A percentile compares a stretch with the other conserved stretches of the same genome.
These are phyloP conservation scores for Arbutus unedo DNA, from an alignment of 148 eudicot species.

Conservation along the genomic window DNA sequence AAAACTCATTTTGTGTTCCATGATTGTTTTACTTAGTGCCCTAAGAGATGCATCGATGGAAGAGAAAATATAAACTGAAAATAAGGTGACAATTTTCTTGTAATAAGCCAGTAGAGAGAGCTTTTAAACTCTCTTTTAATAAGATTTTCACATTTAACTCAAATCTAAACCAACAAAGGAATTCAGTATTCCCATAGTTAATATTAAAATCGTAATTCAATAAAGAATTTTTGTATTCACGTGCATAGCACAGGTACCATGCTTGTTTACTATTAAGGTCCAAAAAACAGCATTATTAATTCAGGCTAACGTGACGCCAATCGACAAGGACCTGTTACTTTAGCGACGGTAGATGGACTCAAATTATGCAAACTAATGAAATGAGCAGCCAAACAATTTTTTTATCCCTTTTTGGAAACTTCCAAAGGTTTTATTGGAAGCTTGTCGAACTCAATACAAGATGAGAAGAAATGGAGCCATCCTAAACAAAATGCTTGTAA, in stretches of 20 bases:
- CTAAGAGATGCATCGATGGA: neutral
- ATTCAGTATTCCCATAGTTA: no score
- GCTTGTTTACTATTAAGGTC: no score
- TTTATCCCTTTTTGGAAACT: neutral
- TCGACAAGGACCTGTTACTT: no score
- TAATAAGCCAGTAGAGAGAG: neutral
- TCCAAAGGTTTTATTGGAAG: neutral
- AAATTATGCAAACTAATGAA: neutral
- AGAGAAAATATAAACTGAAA: neutral
- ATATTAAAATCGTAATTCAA: no score
- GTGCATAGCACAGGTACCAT: no score
- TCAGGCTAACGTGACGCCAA: no score
- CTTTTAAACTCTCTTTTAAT: neutral
- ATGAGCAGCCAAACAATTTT: neutral
- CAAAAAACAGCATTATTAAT: no score
- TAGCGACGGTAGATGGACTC: no score
- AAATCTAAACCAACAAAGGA: no score
- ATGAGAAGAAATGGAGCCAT: neutral
- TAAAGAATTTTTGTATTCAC: no score
- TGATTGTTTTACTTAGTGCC: neutral
- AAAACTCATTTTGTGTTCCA: neutral
- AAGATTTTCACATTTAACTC: no score
- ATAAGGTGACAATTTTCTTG: neutral
- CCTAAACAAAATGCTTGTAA: neutral
- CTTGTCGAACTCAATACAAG: neutral